Conservation (phyloP, 345 rosid genomes). For the Boechera retrofracta region DNA sequence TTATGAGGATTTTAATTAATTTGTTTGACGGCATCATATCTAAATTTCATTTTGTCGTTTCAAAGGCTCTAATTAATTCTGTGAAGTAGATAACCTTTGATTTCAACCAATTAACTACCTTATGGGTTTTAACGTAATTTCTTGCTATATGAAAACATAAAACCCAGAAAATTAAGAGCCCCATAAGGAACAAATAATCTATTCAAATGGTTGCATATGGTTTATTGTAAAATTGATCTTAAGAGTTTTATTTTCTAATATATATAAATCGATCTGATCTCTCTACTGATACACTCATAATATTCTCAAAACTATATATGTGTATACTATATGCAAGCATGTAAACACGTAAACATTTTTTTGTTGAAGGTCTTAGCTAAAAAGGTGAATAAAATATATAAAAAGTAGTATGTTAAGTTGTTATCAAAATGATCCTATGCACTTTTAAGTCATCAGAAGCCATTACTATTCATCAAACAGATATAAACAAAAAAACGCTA, state of each 20-base stretch:
- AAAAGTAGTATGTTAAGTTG: too few relatives aligned
- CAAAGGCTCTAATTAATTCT: background rate
- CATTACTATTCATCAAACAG: background rate
- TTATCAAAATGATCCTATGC: background rate
- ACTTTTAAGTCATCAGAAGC: background rate
- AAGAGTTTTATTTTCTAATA: too few relatives aligned
- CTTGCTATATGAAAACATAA: background rate
- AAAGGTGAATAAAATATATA: too few relatives aligned
- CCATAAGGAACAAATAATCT: background rate
- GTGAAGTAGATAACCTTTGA: background rate
- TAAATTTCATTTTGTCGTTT: background rate
- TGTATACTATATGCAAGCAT: too few relatives aligned
- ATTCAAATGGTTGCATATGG: background rate
- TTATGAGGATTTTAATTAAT: background rate
- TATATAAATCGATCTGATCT: too few relatives aligned
- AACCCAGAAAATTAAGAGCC: background rate
- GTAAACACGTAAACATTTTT: too few relatives aligned
- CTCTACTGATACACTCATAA: too few relatives aligned
- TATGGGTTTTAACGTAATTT: background rate
- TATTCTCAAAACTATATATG: too few relatives aligned
- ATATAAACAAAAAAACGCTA: background rate
- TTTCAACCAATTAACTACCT: background rate
- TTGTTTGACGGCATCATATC: background rate
- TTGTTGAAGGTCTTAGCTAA: too few relatives aligned
- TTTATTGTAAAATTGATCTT: too few relatives aligned